Percentiles rank a stretch among this genome's conserved stretches.
phyloP scores from a whole-genome alignment of 2,329 filamentous ascomycete species.

The Boeremia exigua region DNA sequence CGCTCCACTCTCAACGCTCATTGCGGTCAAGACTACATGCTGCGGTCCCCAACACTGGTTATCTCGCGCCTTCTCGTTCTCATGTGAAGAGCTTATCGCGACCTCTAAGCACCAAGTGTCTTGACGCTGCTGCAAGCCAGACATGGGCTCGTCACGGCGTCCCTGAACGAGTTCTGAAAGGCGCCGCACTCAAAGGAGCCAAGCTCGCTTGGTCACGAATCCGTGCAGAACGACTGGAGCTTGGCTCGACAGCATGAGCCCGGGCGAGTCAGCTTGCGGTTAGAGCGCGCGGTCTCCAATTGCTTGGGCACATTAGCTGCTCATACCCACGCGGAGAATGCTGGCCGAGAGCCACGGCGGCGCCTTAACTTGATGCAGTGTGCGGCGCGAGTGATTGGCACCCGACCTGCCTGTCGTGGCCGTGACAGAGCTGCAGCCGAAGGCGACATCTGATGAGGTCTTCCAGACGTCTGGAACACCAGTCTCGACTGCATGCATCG shows the following conservation, averaged over 20 bases:
- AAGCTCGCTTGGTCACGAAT: constrained; percentile 22
- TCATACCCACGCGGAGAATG: too few species aligned
- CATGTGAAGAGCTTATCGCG: constrained; percentile 1
- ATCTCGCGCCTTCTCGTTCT: neutral
- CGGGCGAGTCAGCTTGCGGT: constrained; percentile 13
- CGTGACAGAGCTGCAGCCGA: constrained; percentile 12
- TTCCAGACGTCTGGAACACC: constrained; percentile 11
- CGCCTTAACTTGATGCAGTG: constrained; percentile 22
- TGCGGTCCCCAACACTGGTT: neutral
- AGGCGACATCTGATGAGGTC: constrained; percentile 3
- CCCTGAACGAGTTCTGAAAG: constrained; percentile 18
- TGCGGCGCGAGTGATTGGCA: constrained; percentile 16
- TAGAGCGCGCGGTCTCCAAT: constrained; percentile 13
- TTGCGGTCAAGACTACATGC: neutral
- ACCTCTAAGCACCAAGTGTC: constrained; percentile 1
- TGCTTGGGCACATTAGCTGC: constrained; percentile 17
- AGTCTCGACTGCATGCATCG: constrained; percentile 14
- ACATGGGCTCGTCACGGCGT: constrained; percentile 19
- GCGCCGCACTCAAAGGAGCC: constrained; percentile 14
- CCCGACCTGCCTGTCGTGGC: constrained; percentile 22
- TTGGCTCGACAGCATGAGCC: constrained; percentile 25
- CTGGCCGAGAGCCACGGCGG: constrained; percentile 7
- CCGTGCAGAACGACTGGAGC: constrained; percentile 20
- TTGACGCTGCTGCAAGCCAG: constrained; percentile 22
- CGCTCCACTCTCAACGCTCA: constrained; percentile 6